A percentile compares a stretch with the other conserved stretches of the same genome.
These are phyloP conservation scores for Toxicodendron radicans DNA, from an alignment of 345 rosid species.

Conservation along the genomic window DNA sequence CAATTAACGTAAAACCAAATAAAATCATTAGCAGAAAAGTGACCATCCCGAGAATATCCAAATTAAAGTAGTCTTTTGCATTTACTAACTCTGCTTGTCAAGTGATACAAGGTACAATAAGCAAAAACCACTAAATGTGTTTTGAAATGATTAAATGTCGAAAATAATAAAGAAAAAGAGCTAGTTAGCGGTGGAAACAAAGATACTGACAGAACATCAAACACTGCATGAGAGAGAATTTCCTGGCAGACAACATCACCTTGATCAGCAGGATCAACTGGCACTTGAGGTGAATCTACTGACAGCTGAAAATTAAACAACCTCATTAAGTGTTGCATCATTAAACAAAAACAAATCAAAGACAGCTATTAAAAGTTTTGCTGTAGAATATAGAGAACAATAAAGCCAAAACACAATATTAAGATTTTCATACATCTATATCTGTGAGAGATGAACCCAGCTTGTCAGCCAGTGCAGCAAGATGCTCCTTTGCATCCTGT, in stretches of 20 bases:
- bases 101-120: not conserved
- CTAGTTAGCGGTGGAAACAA: slow-evolving; percentile 34
- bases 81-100: not conserved
- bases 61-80: slow-evolving; percentile 1
- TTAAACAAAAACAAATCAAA: not conserved
- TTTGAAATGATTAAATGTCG: not conserved
- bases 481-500: slow-evolving; percentile 98
- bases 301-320: slow-evolving; percentile 64
- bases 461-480: slow-evolving; percentile 89
- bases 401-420: slow-evolving; percentile 19
- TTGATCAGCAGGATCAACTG: slow-evolving; percentile 84
- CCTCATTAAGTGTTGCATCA: slow-evolving; percentile 28
- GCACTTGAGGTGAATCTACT: slow-evolving; percentile 56
- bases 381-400: slow-evolving; percentile 24
- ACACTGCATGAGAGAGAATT: slow-evolving; percentile 49
- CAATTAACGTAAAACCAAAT: not conserved
- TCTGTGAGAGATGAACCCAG: slow-evolving; percentile 88
- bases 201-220: slow-evolving; percentile 47
- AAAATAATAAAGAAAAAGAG: slow-evolving; percentile 5
- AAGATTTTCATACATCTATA: slow-evolving; percentile 61
- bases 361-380: not conserved
- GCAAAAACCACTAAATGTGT: slow-evolving; percentile 2
- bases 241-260: slow-evolving; percentile 74
- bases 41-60: not conserved
- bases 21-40: not conserved